Evolutionary conservation across 2,329 filamentous ascomycete species (phyloP), one percentile per base, ranked within the genome.

Genomic region (Diaporthe longicolla): DNA sequence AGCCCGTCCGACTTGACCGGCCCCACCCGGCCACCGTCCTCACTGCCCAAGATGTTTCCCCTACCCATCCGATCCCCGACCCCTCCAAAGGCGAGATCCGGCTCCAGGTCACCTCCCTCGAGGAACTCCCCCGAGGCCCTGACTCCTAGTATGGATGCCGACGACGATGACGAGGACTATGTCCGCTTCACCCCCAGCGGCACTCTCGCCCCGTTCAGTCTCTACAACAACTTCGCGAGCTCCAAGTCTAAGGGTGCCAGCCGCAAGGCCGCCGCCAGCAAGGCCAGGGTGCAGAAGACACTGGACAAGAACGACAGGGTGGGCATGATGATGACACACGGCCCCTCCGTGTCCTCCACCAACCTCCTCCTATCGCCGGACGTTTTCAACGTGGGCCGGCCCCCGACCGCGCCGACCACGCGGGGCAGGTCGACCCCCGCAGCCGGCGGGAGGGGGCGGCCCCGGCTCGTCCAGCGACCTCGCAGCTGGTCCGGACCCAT

Each of bases 1-100:
- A 90, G 88, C 78, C 89, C 89, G 2, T 90, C 89, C 0, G 88
- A 84, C 40, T 87, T 91, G 43, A 86, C 85, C 32, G 87, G 87
- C 4, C 85, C 89, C 21, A 83, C 84, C 72, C 79, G 81, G 29
- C 83, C 83, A 76, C 87, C 86, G 78, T 82, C 82, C 75, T 87
- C 86, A 79, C 80, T 85, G 7, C 48, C 70, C 4, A 71, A 63
- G 57, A 40, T 54, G 35, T 29, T 54, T 13, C 45, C 70, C 7
- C 35, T 71, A 1, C 26, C 70, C 45, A 63, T 71, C 35, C 82
- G 78, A 52, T 79, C 79, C 52, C 81, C 81, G 5, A 81, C 82
- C 9, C 85, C 76, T 5, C 83, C 85, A 74, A 87, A 85, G 80
- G 81, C 85, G 29, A 82, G 79, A 66, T 79, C 75, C 71, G 83